These are phyloP conservation scores for Malassezia arunalokei DNA, from an alignment of 1,284 basidiomycete species.

Conservation along the genomic window DNA sequence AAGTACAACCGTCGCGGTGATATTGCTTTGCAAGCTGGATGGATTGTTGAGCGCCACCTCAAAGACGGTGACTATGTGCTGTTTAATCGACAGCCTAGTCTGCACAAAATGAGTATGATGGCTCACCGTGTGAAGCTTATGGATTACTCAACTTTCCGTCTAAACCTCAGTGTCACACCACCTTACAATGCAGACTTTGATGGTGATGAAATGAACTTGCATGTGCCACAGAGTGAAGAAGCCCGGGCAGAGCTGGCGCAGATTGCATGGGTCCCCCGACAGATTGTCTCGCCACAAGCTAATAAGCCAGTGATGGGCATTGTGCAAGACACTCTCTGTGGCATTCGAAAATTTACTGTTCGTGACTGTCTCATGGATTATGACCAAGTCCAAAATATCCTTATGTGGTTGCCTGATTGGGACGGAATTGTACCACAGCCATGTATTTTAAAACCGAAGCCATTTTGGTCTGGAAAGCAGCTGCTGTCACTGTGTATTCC, in stretches of 20 bases:
- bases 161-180: conserved; percentile 73
- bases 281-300: conserved; percentile 98
- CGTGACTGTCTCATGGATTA: conserved; percentile 55
- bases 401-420: conserved; percentile 96
- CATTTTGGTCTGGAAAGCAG: conserved; percentile 96
- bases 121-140: conserved; percentile 93
- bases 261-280: conserved; percentile 97
- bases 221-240: conserved; percentile 91
- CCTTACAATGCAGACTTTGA: conserved; percentile 59
- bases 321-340: conserved; percentile 95
- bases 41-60: conserved; percentile 95
- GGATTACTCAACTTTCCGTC: conserved; percentile 97
- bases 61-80: conserved; percentile 83
- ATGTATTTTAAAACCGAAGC: conserved; percentile 89
- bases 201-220: conserved; percentile 98
- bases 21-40: conserved; percentile 90
- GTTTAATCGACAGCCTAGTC: conserved; percentile 94
- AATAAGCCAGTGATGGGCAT: conserved; percentile 99
- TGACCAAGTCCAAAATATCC: conserved; percentile 68
- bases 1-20: conserved; percentile 78
- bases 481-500: conserved; percentile 86
- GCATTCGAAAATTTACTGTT: conserved; percentile 90
- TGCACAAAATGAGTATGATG: conserved; percentile 99
- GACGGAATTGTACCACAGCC: conserved; percentile 84
- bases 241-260: conserved; percentile 95